Conservation (phyloP, 768 basidiomycete genomes). For the Russula sp. region DNA sequence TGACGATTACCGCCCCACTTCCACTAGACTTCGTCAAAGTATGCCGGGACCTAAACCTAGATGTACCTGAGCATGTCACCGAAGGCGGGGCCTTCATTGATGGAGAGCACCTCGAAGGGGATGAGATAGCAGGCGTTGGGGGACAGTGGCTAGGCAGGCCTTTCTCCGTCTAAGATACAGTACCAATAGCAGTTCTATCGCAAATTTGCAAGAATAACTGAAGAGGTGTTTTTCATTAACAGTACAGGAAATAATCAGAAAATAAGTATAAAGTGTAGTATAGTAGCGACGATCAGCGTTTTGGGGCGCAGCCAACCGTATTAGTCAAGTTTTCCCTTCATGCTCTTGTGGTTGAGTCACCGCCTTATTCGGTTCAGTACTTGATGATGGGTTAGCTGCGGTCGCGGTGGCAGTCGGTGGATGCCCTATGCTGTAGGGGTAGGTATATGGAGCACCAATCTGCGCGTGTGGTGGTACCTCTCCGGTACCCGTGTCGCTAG, state of each 20-base stretch:
- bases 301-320: background rate
- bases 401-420: background rate
- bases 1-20: conserved; percentile 19
- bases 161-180: background rate
- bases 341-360: conserved; percentile 1
- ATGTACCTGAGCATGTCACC: background rate
- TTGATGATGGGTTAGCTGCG: background rate
- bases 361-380: conserved; percentile 1
- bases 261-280: conserved; percentile 14
- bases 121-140: conserved; percentile 1
- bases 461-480: conserved; percentile 16
- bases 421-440: conserved; percentile 10
- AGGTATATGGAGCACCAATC: conserved; percentile 20
- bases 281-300: background rate
- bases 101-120: background rate
- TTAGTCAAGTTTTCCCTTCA: conserved; percentile 3
- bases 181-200: background rate
- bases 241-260: conserved; percentile 14
- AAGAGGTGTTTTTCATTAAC: conserved; percentile 1
- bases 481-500: conserved; percentile 20
- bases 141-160: conserved; percentile 13
- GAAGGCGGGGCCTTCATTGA: conserved; percentile 17
- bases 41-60: conserved; percentile 11
- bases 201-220: background rate
- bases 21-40: conserved; percentile 15